Base-by-base conservation (phyloP, 2,329 filamentous ascomycete species). In the Trichoderma koningiopsis region DNA sequence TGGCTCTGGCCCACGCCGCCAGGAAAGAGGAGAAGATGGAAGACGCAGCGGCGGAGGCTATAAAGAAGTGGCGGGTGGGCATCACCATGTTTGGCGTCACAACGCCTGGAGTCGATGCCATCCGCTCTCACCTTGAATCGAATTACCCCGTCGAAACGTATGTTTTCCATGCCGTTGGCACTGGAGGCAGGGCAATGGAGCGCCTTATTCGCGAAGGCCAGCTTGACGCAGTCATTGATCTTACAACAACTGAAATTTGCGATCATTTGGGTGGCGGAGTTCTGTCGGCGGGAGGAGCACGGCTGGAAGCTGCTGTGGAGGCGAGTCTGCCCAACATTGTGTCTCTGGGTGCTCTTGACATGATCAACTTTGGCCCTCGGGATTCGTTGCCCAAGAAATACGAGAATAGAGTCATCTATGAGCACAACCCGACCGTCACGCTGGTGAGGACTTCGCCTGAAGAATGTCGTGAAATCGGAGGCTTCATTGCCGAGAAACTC, bases 41-140 rank as follows among this genome's bases (percentile, higher is more conserved):
- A 29, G 58, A 58, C 19, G 58, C 65, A 16, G 33, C 69, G 27
- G 55, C 40, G 2, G 56, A 68, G 0, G 47, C 68, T 2, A 62
- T 71, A 10, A 83, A 82, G 73, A 85, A 83, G 68, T 59, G 63
- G 63, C 80, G 84, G 0, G 81, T 92, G 7, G 90, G 85, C 0
- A 85, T 92, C 29, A 91, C 90, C 2, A 92, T 92, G 90, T 92
- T 92, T 74, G 90, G 91, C 2, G 89, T 92, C 7, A 93, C 91
- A 0, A 92, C 90, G 0, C 89, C 89, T 0, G 87, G 85, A 13
- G 89, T 89, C 0, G 85, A 89, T 58, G 78, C 76, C 1, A 85
- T 90, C 1, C 83, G 88, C 0, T 73, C 77, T 1, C 77, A 85
- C 57, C 81, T 92, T 0, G 82, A 86, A 63, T 70, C 76, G 1